Evolutionary conservation across 345 rosid species (phyloP), one percentile per base, ranked within the genome.

Genomic region (Hypericum androsaemum): DNA sequence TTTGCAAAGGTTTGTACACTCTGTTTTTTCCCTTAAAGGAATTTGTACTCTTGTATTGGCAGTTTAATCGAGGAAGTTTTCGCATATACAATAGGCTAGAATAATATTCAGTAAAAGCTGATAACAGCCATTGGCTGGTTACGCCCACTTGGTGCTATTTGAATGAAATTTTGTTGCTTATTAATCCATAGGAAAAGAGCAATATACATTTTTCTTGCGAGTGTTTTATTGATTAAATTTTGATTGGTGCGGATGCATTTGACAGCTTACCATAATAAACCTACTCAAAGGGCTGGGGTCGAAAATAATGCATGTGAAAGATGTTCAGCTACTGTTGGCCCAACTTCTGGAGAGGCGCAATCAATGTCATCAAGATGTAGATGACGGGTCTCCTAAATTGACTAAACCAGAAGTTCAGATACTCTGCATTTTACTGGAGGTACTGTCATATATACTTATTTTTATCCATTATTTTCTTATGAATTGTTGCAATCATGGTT

Each of bases 391-490:
- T 62, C 64, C 57, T 62, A 72, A 77, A 63, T 54, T 92, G 60
- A 79, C 86, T 45, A 68, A 69, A 62, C 57, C 47, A 41, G 98
- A 85, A 67, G 72, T 81, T 59, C 62, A 75, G 64, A 77, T 83
- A 53, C 60, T 92, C 54, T 88, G 95, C 74, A 71, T 83, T 74
- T 73, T 92, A 64, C 68, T 92, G 78, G 95, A 88, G 86, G 95
- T 92, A 65, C 76, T 50, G 43, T 43, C 12, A 38, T 49, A 53
- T 64, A 22, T 52, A 35, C 39, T 13, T 15, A 37, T 49, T 35
- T 10, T 35, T 5, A 43, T 35, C 35, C 46, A 54, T 43, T 40
- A 38, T 35, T 16, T 57, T 2, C n/a, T 12, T 15, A 39, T 50
- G 65, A 49, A 40, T 58, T 50, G n/a, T 52, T 36, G 40, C 13